A percentile compares a stretch with the other conserved stretches of the same genome.
Conservation (phyloP, 2,329 filamentous ascomycete genomes). For the Botryotinia globosa region DNA sequence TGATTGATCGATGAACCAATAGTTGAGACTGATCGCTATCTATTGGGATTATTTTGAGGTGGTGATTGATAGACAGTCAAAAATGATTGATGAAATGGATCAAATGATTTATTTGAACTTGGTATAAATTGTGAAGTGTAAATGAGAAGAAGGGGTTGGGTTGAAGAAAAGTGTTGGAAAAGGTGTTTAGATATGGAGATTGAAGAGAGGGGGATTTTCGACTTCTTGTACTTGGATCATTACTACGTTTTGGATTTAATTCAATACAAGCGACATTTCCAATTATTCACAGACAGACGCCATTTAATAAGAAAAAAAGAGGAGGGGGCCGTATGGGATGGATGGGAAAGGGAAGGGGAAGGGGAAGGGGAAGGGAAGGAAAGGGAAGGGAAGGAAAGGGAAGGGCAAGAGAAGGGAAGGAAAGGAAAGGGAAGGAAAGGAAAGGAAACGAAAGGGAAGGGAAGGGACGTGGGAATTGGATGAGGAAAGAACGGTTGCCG, state of each 20-base stretch:
- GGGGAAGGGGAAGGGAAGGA: background rate
- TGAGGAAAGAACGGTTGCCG: constrained; percentile 22
- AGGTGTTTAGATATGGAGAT: background rate
- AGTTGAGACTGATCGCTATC: constrained; percentile 22
- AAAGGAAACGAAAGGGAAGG: background rate
- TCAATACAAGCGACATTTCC: constrained; percentile 13
- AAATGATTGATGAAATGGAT: constrained; percentile 31
- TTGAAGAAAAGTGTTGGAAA: background rate
- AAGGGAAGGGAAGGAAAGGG: too few species aligned
- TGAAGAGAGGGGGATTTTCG: constrained; percentile 3
- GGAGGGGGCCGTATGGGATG: background rate
- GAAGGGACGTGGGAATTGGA: background rate
- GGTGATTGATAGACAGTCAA: constrained; percentile 27
- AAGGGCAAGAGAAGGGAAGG: too few species aligned
- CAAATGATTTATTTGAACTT: constrained; percentile 30
- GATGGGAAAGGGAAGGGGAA: background rate
- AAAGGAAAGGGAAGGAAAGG: background rate
- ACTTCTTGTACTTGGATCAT: constrained; percentile 17
- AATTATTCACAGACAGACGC: background rate
- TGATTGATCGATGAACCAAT: constrained; percentile 1
- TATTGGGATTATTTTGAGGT: constrained; percentile 22
- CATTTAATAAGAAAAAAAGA: background rate
- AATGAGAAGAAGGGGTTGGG: background rate
- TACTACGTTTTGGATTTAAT: constrained; percentile 14
- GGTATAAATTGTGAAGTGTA: constrained; percentile 20